Base-by-base conservation (phyloP, 192 early-diverging fungal species). In the Linnemannia elongata region DNA sequence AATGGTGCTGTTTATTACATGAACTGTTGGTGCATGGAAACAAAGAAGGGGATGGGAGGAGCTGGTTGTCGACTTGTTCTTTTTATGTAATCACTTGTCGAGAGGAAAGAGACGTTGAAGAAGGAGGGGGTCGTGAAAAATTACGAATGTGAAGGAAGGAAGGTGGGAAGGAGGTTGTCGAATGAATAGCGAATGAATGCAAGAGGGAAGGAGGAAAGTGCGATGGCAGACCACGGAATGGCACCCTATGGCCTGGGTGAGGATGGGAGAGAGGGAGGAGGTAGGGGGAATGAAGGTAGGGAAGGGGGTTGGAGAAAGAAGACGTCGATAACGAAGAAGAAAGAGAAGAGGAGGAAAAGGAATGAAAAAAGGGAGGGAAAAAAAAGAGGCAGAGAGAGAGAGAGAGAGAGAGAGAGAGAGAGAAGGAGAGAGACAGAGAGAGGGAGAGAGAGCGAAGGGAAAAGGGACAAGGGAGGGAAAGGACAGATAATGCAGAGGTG, bases 181-280 rank as follows among this genome's bases (percentile, higher is more conserved):
- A 74, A 74, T 47, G 44, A 20, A 45, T 10, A 20, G 39, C 44
- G 72, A 47, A 15, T 22, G 44, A 39, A 45, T 52, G 17, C 9
- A 20, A 22, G 66, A 18, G 44, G 44, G 44, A 35, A 36, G 4
- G 45, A 6, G 9, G 13, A 52, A 68, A 68, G 60, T 38, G 68
- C 30, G 18, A 68, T 24, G 12, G 55, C n/a, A 45, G 76, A 54
- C 44, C 73, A 47, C 45, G 55, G 76, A 66, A 24, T 18, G 77
- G 45, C 36, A 70, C 77, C 77, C 77, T 69, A 66, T 78, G 77
- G 69, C 77, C 77, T 70, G 77, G 77, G 77, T 70, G 77, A 42
- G 77, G 68, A 78, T 76, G 45, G 33, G 22, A 35, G 45, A 49
- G 22, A 35, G 35, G 30, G 55, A 27, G 44, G 60, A 44, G n/a